Evolutionary conservation across 2,329 filamentous ascomycete species (phyloP).

Genomic region (Coniochaeta prunicola): DNA sequence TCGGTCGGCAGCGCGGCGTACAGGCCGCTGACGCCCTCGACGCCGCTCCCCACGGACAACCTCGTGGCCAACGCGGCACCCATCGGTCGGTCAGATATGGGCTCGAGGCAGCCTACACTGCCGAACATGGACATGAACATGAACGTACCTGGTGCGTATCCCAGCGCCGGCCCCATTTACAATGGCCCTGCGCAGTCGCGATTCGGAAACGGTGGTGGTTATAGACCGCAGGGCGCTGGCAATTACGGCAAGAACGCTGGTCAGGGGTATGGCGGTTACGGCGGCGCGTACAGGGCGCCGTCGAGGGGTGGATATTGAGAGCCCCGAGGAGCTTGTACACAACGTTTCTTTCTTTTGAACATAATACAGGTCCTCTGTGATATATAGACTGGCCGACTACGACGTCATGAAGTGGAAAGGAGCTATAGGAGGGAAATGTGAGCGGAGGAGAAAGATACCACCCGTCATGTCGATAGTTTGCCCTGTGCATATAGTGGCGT

Average conservation of each 20-base stretch:
- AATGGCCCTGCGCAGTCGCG: neutral
- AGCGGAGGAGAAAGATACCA: neutral
- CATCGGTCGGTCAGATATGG: constrained; percentile 18
- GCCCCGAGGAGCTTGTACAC: neutral
- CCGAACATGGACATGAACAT: constrained; percentile 19
- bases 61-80: constrained; percentile 34
- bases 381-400: neutral
- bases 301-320: constrained; percentile 1
- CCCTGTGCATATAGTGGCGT: neutral
- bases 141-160: constrained; percentile 8
- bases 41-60: constrained; percentile 22
- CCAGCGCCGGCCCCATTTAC: neutral
- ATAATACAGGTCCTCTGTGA: neutral
- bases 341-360: neutral
- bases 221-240: neutral
- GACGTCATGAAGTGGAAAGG: neutral
- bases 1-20: constrained; percentile 15
- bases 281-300: constrained; percentile 1
- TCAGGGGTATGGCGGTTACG: neutral
- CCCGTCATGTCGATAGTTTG: neutral
- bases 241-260: neutral
- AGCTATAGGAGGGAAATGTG: neutral
- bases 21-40: constrained; percentile 30
- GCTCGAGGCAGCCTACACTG: constrained; percentile 24
- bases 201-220: neutral